Conservation (phyloP, 768 basidiomycete genomes). For the Postia placenta region DNA sequence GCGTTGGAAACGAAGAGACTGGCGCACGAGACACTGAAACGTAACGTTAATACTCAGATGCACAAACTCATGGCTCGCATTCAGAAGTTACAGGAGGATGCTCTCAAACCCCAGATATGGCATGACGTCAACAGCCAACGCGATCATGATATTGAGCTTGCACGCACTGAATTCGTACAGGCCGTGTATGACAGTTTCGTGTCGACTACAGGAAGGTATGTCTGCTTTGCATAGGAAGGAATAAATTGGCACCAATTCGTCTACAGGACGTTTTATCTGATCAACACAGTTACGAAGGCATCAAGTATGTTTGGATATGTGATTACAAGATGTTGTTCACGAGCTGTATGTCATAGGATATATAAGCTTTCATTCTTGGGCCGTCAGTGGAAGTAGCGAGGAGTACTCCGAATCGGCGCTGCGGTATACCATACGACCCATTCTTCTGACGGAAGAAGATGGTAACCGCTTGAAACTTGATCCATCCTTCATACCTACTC, state of each 20-base stretch:
- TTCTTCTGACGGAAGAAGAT: conserved; percentile 32
- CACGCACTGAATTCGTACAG: neutral
- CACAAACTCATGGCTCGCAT: conserved; percentile 3
- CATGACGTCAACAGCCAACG: conserved; percentile 4
- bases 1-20: neutral
- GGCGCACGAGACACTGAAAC: conserved; percentile 4
- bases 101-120: conserved; percentile 3
- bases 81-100: conserved; percentile 5
- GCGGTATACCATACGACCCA: conserved; percentile 25
- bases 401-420: conserved; percentile 6
- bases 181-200: too few species aligned
- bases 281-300: too few species aligned
- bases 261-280: too few species aligned
- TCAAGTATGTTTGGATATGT: too few species aligned
- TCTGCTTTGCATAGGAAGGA: too few species aligned
- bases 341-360: too few species aligned
- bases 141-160: neutral
- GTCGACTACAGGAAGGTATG: too few species aligned
- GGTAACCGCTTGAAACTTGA: conserved; percentile 30
- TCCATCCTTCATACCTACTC: conserved; percentile 27
- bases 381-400: neutral
- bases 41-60: conserved; percentile 2
- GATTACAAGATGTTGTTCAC: too few species aligned
- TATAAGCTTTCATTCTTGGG: too few species aligned
- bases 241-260: too few species aligned